These are phyloP conservation scores for Trametopsis cervina DNA, from an alignment of 768 basidiomycete species.

Conservation along the genomic window DNA sequence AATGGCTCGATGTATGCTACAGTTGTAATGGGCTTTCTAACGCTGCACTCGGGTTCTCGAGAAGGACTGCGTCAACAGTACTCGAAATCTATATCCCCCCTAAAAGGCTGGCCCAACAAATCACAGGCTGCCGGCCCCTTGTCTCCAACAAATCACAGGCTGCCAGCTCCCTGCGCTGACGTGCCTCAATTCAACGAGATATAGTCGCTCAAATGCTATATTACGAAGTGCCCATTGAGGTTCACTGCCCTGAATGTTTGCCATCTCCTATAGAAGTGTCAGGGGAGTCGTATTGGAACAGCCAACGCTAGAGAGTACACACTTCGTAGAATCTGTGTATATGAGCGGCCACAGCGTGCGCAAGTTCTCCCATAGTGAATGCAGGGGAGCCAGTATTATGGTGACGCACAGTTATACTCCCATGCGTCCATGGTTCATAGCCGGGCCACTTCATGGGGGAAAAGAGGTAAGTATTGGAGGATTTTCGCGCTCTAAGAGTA, in stretches of 20 bases:
- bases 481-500: background rate
- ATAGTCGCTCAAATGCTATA: background rate
- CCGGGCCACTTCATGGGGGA: conserved; percentile 3
- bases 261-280: too few species aligned
- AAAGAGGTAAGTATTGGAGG: background rate
- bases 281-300: background rate
- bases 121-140: conserved; percentile 3
- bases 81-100: background rate
- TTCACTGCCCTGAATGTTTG: too few species aligned
- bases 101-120: background rate
- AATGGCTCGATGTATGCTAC: background rate
- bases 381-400: background rate
- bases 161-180: conserved; percentile 4
- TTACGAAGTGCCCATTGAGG: background rate
- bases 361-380: background rate
- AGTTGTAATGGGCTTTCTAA: background rate
- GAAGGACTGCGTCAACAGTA: background rate
- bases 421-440: background rate
- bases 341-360: background rate
- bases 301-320: background rate
- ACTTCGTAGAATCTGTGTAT: background rate
- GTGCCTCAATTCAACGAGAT: background rate
- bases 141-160: conserved; percentile 3
- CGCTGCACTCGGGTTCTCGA: background rate
- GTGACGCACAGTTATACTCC: background rate